Base-by-base conservation (phyloP, 2,329 filamentous ascomycete genomes). In the Xylariaceae sp. region DNA sequence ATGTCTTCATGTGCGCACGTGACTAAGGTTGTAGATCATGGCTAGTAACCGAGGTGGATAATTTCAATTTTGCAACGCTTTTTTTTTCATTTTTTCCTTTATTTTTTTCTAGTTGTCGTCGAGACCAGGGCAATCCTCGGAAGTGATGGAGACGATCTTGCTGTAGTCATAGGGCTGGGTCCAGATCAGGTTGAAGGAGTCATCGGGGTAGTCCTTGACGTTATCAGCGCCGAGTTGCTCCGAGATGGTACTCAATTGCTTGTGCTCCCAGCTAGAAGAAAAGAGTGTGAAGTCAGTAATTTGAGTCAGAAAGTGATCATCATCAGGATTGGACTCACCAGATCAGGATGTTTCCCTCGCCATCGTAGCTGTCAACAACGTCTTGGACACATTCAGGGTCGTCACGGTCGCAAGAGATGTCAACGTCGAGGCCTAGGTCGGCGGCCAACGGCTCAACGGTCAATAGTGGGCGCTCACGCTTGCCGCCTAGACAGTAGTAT, bases 261-360 rank as follows among this genome's bases (percentile, higher is more conserved):
- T 71, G 64, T 85, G 82, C 62, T 84, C 77, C 81, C 81, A 85
- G 70, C 80, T 77, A 32, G 8, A 6, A 19, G 1, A 8, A 3
- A n/a, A 37, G 8, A 11, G 35, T 37, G 35, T 6, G 32, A 27
- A 53, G 44, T 58, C 27, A 56, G 47, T 37, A 49, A 19, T 19
- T 50, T 7, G 2, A 5, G n/a, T 29, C 6, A 26, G 30, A 9
- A 47, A 43, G 0, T 19, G 30, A 19, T 31, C 26, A 44, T 45
- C 43, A 30, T 37, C 12, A 31, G 9, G 39, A 30, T 4, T 30
- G 5, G 30, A 50, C 70, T 50, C 60, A 74, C 73, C 74, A 83
- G 55, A 85, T 79, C 44, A 86, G 66, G 46, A 86, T 78, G 59
- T 85, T 85, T 1, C 79, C 80, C 0, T 65, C 54, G 0, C 78